Base-by-base conservation (phyloP, 2,329 filamentous ascomycete genomes). In the Aspergillus ochraceus region DNA sequence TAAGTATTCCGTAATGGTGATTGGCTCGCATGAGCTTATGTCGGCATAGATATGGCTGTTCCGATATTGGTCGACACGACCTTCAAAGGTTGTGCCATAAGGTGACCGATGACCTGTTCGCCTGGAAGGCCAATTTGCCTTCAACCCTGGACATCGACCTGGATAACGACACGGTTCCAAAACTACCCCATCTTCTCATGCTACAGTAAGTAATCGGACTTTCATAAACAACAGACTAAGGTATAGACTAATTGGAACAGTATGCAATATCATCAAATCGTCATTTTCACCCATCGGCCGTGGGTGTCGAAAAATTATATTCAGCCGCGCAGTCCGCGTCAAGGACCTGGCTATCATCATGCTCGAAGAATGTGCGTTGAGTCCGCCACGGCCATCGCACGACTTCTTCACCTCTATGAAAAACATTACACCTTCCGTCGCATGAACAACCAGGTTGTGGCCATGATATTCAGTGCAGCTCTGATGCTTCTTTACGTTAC, bases 401-500 rank as follows among this genome's bases (percentile, higher is more conserved):
- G 72, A 2, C 69, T 81, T 0, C 71, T 80, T 14, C 70, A 72
- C 19, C 67, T 76, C 6, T 80, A 80, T 61, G 76, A 79, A 49
- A 73, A 71, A 17, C 69, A 73, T 29, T 80, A 79, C 60, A 76
- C 75, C 1, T 77, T 79, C 69, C 72, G 74, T 22, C 69, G 73
- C n/a, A 76, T 78, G 66, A 79, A 79, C 65, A 75, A 78, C 58
- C 73, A 79, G 53, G 76, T 77, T 0, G 76, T 79, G 10, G 73
- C 74, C n/a, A 77, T 80, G 19, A 77, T 78, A 14, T 79, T 79
- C 64, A 78, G 76, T 14, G 77, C 78, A 1, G 77, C 77, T 1
- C 66, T 80, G 4, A 76, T 76, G 67, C 66, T 76, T 6, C 72
- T 76, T 4, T 76, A 75, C 39, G 71, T 74, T 39, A 77, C 72